phyloP scores from a whole-genome alignment of 1,284 basidiomycete species.

The Blastosporella zonata region DNA sequence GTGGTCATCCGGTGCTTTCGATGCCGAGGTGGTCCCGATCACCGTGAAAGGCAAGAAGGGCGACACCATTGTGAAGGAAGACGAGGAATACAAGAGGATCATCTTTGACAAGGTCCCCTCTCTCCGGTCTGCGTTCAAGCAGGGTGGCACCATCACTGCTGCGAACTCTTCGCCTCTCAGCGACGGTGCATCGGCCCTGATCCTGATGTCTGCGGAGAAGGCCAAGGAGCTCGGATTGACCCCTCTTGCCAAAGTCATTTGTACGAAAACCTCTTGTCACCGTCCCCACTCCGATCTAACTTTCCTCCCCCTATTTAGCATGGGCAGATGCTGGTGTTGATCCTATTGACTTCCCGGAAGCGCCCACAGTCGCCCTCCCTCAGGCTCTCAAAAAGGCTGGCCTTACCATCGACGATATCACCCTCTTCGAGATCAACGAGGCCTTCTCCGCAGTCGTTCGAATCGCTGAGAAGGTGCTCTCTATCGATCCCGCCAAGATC shows the following conservation, averaged over 20 bases:
- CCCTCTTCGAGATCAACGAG: conserved; percentile 96
- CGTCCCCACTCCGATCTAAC: conserved; percentile 5
- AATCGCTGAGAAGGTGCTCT: conserved; percentile 87
- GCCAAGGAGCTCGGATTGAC: conserved; percentile 85
- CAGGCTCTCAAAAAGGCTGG: conserved; percentile 87
- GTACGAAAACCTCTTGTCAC: conserved; percentile 44
- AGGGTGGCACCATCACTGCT: conserved; percentile 88
- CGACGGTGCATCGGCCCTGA: conserved; percentile 95
- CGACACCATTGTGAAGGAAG: conserved; percentile 85
- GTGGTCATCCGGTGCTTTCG: conserved; percentile 85
- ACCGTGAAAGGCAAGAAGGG: conserved; percentile 95
- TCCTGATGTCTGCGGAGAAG: conserved; percentile 90
- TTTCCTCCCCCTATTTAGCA: conserved; percentile 47
- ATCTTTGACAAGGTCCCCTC: conserved; percentile 90
- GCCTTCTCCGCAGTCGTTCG: conserved; percentile 96
- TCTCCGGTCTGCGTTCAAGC: conserved; percentile 87
- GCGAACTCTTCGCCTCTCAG: conserved; percentile 96
- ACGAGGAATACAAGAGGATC: conserved; percentile 97
- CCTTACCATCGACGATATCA: conserved; percentile 80
- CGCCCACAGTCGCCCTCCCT: conserved; percentile 91
- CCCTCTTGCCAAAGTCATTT: conserved; percentile 88
- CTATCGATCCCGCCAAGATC: conserved; percentile 84
- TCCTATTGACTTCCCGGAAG: conserved; percentile 96
- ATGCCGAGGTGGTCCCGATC: conserved; percentile 90
- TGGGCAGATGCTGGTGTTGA: conserved; percentile 97